Evolutionary conservation across 441 rosid species (phyloP).

Genomic region (Gossypium trilobum): DNA sequence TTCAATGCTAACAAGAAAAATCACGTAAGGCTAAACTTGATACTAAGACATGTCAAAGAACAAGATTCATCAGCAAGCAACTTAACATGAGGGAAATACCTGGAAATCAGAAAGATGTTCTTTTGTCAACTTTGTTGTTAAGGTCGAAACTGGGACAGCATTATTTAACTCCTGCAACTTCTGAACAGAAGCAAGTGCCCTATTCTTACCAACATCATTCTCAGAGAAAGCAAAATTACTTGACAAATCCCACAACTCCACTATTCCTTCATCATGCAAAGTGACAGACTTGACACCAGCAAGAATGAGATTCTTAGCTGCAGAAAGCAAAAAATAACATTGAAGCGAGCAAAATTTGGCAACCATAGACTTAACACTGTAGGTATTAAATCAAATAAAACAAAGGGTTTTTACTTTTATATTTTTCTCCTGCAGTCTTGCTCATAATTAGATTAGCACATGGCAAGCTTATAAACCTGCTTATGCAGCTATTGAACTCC

Average conservation of each 20-base stretch:
- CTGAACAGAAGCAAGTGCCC: constrained; percentile 80
- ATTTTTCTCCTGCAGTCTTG: neutral
- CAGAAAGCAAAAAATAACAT: constrained; percentile 8
- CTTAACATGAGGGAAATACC: neutral
- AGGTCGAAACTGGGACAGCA: constrained; percentile 57
- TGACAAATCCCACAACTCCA: constrained; percentile 82
- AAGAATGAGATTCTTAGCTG: constrained; percentile 83
- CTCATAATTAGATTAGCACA: neutral
- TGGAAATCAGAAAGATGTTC: constrained; percentile 35
- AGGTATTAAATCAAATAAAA: neutral
- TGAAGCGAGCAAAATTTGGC: neutral
- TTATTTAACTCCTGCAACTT: constrained; percentile 88
- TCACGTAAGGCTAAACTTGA: neutral
- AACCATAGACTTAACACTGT: neutral
- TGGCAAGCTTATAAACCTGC: neutral
- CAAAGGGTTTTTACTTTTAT: neutral
- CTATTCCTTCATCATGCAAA: constrained; percentile 68
- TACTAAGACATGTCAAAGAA: neutral
- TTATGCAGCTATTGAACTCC: neutral
- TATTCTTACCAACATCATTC: constrained; percentile 74
- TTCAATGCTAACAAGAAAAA: neutral
- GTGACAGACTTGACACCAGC: constrained; percentile 96
- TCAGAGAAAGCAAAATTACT: constrained; percentile 71
- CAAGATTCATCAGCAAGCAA: neutral
- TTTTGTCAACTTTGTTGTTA: constrained; percentile 58